Conservation (phyloP, 2,329 filamentous ascomycete species). For the Colletotrichum liriopes region DNA sequence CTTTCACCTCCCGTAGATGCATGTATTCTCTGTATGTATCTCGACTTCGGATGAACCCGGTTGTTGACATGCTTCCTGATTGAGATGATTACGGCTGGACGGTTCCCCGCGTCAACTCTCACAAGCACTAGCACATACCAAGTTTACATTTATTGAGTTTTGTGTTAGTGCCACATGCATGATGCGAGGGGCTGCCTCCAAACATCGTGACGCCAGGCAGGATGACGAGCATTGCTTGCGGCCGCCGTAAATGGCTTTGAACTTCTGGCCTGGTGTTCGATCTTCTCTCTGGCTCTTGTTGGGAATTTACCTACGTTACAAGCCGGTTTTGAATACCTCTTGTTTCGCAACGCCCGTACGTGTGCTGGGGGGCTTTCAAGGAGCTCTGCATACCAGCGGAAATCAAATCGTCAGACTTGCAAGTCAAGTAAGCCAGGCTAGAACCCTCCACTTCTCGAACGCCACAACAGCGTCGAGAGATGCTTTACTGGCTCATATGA, state of each 20-base stretch:
- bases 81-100: conserved; percentile 14
- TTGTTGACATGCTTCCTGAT: conserved; percentile 29
- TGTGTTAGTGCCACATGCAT: background rate
- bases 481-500: background rate
- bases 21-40: background rate
- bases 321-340: background rate
- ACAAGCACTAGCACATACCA: conserved; percentile 7
- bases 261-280: background rate
- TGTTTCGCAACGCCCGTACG: background rate
- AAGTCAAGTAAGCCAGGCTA: background rate
- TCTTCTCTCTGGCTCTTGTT: background rate
- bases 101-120: conserved; percentile 16
- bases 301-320: background rate
- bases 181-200: background rate
- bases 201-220: background rate
- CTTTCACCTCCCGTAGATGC: conserved; percentile 14
- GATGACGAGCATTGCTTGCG: background rate
- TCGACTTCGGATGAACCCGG: conserved; percentile 40
- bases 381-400: background rate
- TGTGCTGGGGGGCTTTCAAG: no score
- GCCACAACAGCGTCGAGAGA: background rate
- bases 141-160: background rate
- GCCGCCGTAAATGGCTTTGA: background rate
- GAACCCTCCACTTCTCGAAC: background rate
- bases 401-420: background rate